Conservation (phyloP, 768 basidiomycete genomes). For the Suillus subalutaceus region DNA sequence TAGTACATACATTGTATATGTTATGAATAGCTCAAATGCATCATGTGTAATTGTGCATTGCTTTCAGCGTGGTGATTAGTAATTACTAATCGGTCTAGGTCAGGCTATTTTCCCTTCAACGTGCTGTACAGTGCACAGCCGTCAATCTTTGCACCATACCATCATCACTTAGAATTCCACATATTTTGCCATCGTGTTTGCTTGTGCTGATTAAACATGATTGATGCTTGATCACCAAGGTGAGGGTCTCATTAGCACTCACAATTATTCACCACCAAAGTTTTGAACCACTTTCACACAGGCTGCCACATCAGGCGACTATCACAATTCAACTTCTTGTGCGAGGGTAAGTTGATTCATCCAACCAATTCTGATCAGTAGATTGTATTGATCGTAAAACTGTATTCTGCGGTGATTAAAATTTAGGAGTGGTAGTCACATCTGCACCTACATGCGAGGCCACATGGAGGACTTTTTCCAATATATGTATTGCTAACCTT, state of each 20-base stretch:
- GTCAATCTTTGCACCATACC: background rate
- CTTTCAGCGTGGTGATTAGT: background rate
- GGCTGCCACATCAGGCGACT: too few relatives aligned
- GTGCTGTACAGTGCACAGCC: background rate
- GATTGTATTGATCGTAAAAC: background rate
- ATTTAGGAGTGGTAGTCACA: background rate
- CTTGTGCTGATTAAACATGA: background rate
- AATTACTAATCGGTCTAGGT: background rate
- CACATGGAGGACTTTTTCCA: background rate
- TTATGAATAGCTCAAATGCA: background rate
- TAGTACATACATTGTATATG: too few relatives aligned
- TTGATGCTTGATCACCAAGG: background rate
- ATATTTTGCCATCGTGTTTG: background rate
- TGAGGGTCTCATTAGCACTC: background rate
- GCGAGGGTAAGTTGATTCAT: background rate
- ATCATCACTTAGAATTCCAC: background rate
- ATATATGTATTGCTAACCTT: background rate
- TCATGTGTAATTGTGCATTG: background rate
- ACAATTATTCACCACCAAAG: background rate
- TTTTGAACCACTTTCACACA: background rate
- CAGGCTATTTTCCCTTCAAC: background rate
- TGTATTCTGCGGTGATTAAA: too few relatives aligned
- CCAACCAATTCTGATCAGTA: too few relatives aligned
- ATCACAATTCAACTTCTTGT: background rate
- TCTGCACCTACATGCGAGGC: background rate